Base-by-base conservation (phyloP, 805 yeast genomes). In the Scheffersomyces spartinae region DNA sequence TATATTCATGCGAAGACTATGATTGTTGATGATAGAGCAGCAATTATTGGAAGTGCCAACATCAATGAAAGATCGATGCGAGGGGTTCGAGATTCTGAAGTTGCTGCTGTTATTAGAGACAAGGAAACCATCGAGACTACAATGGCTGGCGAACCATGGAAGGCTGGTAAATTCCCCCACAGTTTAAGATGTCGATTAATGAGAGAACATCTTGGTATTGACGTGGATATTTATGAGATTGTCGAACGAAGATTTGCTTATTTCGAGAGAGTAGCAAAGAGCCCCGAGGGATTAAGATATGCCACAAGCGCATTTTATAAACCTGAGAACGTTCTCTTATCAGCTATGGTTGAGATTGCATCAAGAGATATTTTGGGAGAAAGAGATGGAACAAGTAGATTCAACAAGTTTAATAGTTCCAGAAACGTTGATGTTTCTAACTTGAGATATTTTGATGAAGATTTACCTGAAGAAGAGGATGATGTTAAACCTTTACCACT, bases 171-270 rank as follows among this genome's bases (percentile, higher is more conserved):
- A 38, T 91, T 88, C 59, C 84, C 97, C 0, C 94, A 84, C 47
- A 76, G 91, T 2, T 55, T 91, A 32, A 68, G 99, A 41, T 71
- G 85, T 60, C 67, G 96, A 34, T 62, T 93, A 26, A 91, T 91
- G 98, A 69, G 98, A 36, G 99, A 91, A 45, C 99, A 91, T 53
- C 47, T 91, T 14, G 99, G 98, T 14, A 77, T 94, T 27, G 93
- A 85, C 48, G 91, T 85, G 21, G 96, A 86, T 50, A 59, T 77
- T 9, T 52, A 85, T 14, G 96, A 86, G 29, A 52, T 79, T 22
- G 79, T 84, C 17, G 95, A 85, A 43, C 63, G 86, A 37, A 64
- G 80, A 38, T 77, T 81, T 28, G 43, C 50, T 10, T 54, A 57
- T 25, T 59, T 69, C 33, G 72, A 68, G 31, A 45, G 47, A 4